Evolutionary conservation across 805 yeast species (phyloP), one percentile per base, ranked within the genome.

Genomic region (Candida nitratophila): DNA sequence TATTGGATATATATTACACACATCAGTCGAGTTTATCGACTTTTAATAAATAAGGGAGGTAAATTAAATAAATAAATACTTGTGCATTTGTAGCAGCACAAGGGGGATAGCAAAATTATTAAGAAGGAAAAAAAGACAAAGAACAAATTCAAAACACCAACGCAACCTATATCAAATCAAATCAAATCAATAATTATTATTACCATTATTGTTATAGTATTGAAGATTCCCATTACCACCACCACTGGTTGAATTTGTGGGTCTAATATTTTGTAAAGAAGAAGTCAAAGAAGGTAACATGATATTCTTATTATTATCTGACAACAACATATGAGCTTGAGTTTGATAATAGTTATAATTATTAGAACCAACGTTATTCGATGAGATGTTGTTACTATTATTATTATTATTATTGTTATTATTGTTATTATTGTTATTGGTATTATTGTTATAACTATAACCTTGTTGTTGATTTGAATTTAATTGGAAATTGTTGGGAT

Each of bases 211-310:
- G 16, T 11, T 12, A 32, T 32, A 24, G 10, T 7, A 24, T 32
- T 32, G 19, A 37, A 11, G 4, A 21, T 17, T 6, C 10, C 19
- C 12, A 39, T 11, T 29, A 39, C 19, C 15, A 39, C 29, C 29
- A 39, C 11, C 24, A 37, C 24, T 37, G 10, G 15, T 12, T 22
- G 9, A 16, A 34, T 9, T 20, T 14, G 45, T 31, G 1, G 50
- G 21, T 33, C 54, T 42, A 7, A 56, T 55, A 12, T 59, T 52
- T 19, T 50, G 56, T 3, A 56, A 43, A 15, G 59, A 50, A 27
- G 46, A 44, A 3, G 58, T 45, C 40, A 56, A 44, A 22, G 60
- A 53, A 17, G 60, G 60, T 32, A 54, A 42, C 50, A 52, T 47
- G 14, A 55, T 50, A 36, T 47, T 52, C 26, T 55, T 53, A 10